Percentiles rank a stretch among this genome's conserved stretches.
Evolutionary conservation across 2,329 filamentous ascomycete genomes (phyloP).

Genomic region (Alternaria sp.): DNA sequence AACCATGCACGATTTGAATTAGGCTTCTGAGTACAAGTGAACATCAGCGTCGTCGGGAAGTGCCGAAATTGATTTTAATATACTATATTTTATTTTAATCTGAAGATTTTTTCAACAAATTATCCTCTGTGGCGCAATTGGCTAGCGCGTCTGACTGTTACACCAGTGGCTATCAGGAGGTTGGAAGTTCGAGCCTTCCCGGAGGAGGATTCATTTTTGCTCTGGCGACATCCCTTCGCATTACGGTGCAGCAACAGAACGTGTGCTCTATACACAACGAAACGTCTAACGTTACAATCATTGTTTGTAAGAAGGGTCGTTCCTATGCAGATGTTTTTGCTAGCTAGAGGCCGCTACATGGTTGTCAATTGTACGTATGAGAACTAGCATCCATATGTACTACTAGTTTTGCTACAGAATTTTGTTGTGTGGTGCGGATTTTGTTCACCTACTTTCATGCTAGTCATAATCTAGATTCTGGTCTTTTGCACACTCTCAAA

Average conservation of each 20-base stretch:
- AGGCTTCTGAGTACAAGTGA: neutral
- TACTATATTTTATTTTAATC: neutral
- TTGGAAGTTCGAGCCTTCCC: constrained; percentile 40
- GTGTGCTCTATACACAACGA: neutral
- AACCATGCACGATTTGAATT: neutral
- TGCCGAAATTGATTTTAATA: neutral
- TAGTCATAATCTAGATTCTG: neutral
- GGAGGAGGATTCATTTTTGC: constrained; percentile 31
- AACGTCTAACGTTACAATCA: neutral
- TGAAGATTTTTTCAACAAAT: neutral
- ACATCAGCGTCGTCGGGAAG: too few species aligned
- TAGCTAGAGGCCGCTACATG: too few species aligned
- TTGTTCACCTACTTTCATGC: too few species aligned
- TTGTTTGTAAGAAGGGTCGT: too few species aligned
- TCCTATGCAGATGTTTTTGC: too few species aligned
- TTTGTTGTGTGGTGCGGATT: too few species aligned
- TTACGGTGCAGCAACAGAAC: neutral
- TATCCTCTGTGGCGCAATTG: constrained; percentile 56
- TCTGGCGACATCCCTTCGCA: accelerated
- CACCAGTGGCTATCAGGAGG: constrained; percentile 43
- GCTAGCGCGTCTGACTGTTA: constrained; percentile 70
- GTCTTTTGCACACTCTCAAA: neutral
- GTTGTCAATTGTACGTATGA: too few species aligned
- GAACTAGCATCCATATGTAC: too few species aligned
- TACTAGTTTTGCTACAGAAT: too few species aligned